phyloP scores from a whole-genome alignment of 1,139 yeast genomes.

The Suhomyces kunorum region DNA sequence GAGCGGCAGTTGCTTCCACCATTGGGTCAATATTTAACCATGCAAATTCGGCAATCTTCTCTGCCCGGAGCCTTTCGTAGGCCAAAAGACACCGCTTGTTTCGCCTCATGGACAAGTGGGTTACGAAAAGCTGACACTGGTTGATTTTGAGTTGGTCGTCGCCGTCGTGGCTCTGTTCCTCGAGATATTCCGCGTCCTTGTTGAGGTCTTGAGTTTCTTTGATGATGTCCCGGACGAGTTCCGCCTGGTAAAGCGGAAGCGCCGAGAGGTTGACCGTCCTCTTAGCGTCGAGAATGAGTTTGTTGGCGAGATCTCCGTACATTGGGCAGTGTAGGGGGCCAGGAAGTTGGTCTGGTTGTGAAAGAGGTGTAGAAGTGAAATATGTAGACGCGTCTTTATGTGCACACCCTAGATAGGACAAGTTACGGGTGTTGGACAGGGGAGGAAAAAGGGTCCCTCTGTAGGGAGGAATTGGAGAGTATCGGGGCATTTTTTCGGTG shows the following conservation, averaged over 20 bases:
- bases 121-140: slow-evolving; percentile 76
- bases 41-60: slow-evolving; percentile 62
- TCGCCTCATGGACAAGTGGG: slow-evolving; percentile 79
- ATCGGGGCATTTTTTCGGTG: background rate
- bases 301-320: slow-evolving; percentile 89
- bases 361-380: too few species aligned
- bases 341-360: background rate
- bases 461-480: too few species aligned
- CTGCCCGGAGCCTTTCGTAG: slow-evolving; percentile 72
- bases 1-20: slow-evolving; percentile 14
- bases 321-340: slow-evolving; percentile 32
- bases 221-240: slow-evolving; percentile 64
- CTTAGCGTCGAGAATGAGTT: slow-evolving; percentile 81
- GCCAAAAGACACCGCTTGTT: slow-evolving; percentile 89
- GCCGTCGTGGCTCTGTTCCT: slow-evolving; percentile 23
- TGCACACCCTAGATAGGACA: background rate
- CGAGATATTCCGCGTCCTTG: slow-evolving; percentile 47
- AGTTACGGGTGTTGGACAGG: too few species aligned
- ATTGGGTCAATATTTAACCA: slow-evolving; percentile 62
- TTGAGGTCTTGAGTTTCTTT: slow-evolving; percentile 62
- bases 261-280: slow-evolving; percentile 67
- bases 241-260: slow-evolving; percentile 74
- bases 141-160: slow-evolving; percentile 48
- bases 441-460: too few species aligned
- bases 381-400: background rate